Conservation (phyloP, 2,329 filamentous ascomycete genomes). For the Arachnomyces sp. region DNA sequence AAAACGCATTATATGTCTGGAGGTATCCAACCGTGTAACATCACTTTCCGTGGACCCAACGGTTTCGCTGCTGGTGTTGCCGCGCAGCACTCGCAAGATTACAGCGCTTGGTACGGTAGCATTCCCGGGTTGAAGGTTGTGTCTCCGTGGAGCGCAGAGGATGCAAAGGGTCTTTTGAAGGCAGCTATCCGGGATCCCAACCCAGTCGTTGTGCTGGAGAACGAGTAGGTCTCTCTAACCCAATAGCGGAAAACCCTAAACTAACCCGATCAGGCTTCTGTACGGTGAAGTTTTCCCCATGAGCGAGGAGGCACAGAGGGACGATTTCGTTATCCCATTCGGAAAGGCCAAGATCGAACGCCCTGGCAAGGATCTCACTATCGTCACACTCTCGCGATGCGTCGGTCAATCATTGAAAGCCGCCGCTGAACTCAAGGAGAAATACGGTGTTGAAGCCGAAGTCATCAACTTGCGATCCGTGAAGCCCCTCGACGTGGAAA, state of each 20-base stretch:
- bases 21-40: constrained; percentile 98
- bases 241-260: constrained; percentile 18
- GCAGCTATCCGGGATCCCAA: constrained; percentile 97
- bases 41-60: constrained; percentile 98
- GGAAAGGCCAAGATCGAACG: constrained; percentile 99
- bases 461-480: constrained; percentile 97
- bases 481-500: constrained; percentile 92
- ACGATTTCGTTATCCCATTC: constrained; percentile 94
- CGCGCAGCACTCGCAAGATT: constrained; percentile 98
- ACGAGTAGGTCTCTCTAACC: constrained; percentile 49
- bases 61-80: constrained; percentile 93
- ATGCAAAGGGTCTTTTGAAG: constrained; percentile 96
- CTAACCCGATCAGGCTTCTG: constrained; percentile 49
- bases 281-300: constrained; percentile 95
- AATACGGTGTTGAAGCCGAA: constrained; percentile 91
- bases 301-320: constrained; percentile 91
- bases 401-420: constrained; percentile 86
- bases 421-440: constrained; percentile 86
- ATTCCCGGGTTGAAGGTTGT: constrained; percentile 97
- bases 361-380: constrained; percentile 87
- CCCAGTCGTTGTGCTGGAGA: constrained; percentile 84
- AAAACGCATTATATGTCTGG: constrained; percentile 99
- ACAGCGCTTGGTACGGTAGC: constrained; percentile 96
- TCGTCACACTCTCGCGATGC: constrained; percentile 88
- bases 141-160: constrained; percentile 89